Evolutionary conservation across 768 basidiomycete genomes (phyloP), one percentile per base, ranked within the genome.

Genomic region (Cystofilobasidium macerans): DNA sequence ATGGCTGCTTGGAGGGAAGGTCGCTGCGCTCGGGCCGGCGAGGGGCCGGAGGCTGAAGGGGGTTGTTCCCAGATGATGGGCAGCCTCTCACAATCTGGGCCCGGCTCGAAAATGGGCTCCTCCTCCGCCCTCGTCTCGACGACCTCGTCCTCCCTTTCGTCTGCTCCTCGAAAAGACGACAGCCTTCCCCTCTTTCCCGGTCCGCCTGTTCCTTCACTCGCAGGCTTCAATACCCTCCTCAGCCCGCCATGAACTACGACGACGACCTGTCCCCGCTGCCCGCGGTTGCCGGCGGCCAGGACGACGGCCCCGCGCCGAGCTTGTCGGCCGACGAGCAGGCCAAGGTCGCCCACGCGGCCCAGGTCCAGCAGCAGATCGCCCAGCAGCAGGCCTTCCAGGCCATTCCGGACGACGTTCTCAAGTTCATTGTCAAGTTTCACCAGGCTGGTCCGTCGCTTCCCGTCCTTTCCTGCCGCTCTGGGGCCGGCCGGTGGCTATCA

Each of bases 361-460:
- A 40, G 20, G 26, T 65, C 3, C 57, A 65, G 33, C 45, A 59
- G 64, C 64, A 65, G 43, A 47, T 57, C 35, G 57, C 57, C 26
- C 47, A 35, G 14, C 64, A 65, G 47, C 64, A 65, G 58, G 57
- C 53, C 7, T 68, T 58, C 57, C 32, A 53, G 33, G 16, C 51
- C 32, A 48, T 68, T 47, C 66, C 66, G n/a, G 66, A 68, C 14
- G 61, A 62, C 22, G 66, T 68, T 28, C 32, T 57, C n/a, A 62
- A 59, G 40, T 68, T 68, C 61, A 54, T 68, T 24, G 66, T 68
- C 57, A 54, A 61, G 26, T 68, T 68, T 38, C 59, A 61, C 57
- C 60, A 54, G 54, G 66, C 66, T 35, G 64, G 64, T 65, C 11
- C 33, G 64, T 65, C 48, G 24, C n/a, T 59, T 26, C 64, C 28